Percentiles rank a stretch among this genome's conserved stretches.
Evolutionary conservation across 2,329 filamentous ascomycete species (phyloP).

Genomic region (Fusarium torulosum): DNA sequence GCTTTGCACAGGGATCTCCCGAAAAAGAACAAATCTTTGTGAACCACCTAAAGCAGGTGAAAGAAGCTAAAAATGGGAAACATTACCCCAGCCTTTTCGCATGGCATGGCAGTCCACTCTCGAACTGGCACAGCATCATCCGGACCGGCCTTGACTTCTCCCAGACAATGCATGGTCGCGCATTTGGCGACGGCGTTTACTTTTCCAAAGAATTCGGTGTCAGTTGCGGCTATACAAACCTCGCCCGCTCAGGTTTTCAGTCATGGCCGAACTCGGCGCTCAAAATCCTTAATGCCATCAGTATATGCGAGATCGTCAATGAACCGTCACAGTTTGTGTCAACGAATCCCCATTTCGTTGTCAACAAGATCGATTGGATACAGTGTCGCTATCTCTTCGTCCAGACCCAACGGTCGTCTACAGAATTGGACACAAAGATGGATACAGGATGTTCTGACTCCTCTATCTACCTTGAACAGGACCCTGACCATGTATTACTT

Average conservation of each 20-base stretch:
- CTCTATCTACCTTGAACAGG: constrained; percentile 48
- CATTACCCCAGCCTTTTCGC: constrained; percentile 80
- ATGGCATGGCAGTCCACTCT: constrained; percentile 83
- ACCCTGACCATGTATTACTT: constrained; percentile 30
- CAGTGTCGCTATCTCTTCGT: constrained; percentile 87
- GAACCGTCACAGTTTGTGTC: constrained; percentile 71
- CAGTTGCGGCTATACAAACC: constrained; percentile 27
- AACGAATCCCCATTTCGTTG: constrained; percentile 73
- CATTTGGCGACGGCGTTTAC: constrained; percentile 85
- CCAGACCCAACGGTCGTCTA: constrained; percentile 21
- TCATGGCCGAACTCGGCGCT: constrained; percentile 77
- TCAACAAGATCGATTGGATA: constrained; percentile 84
- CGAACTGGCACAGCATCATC: constrained; percentile 92
- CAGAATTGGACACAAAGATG: neutral
- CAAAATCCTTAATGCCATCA: constrained; percentile 70
- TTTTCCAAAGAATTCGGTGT: constrained; percentile 63
- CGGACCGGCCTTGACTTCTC: constrained; percentile 83
- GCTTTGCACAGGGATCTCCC: constrained; percentile 87
- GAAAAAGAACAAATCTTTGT: constrained; percentile 86
- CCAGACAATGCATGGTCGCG: constrained; percentile 71
- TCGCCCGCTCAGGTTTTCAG: neutral
- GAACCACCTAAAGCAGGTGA: constrained; percentile 64
- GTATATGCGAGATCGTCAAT: constrained; percentile 89
- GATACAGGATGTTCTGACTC: neutral
- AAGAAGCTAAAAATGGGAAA: constrained; percentile 52